Conservation (phyloP, 345 rosid species). For the Geranium brycei region DNA sequence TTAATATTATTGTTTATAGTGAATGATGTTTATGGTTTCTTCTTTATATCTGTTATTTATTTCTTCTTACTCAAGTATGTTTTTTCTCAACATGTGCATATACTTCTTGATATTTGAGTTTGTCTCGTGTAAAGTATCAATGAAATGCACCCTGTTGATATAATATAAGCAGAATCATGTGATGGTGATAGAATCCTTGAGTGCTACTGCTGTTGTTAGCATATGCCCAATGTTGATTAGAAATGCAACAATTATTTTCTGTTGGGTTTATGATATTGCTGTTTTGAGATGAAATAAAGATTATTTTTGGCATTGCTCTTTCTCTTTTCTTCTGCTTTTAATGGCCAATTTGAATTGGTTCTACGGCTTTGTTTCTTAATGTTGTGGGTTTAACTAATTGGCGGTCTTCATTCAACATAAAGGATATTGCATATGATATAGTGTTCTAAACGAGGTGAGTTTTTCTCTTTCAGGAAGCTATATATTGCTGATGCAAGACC, state of each 20-base stretch:
- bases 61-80: too few species aligned
- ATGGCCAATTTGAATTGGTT: background rate
- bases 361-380: background rate
- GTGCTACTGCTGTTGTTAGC: background rate
- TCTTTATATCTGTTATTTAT: too few species aligned
- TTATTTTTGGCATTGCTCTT: background rate
- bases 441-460: background rate
- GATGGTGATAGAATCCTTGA: too few species aligned
- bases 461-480: slow-evolving; percentile 44
- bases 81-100: background rate
- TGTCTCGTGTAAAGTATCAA: background rate
- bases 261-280: too few species aligned
- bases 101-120: background rate
- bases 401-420: background rate
- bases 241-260: background rate
- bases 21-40: background rate
- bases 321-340: too few species aligned
- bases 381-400: background rate
- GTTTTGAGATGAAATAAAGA: too few species aligned
- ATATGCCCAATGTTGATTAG: background rate
- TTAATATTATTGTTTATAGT: too few species aligned
- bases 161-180: background rate
- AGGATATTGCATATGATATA: background rate
- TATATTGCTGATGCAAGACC: slow-evolving; percentile 99
- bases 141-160: background rate